Evolutionary conservation across 768 basidiomycete genomes (phyloP).

Genomic region (Phlegmacium glaucopus): DNA sequence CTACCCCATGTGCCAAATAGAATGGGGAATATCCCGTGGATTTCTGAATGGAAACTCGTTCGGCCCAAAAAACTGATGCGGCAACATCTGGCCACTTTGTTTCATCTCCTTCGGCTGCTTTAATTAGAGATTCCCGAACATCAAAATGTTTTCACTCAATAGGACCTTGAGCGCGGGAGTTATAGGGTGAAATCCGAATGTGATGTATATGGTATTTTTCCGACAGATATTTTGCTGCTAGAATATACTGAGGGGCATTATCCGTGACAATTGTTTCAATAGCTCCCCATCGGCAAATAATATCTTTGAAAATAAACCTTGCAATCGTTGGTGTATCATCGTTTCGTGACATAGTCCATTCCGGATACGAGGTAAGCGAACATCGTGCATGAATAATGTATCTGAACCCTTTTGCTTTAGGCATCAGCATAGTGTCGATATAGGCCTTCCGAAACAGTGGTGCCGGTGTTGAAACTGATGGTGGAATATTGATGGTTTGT

Average conservation of each 20-base stretch:
- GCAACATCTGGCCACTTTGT: constrained; percentile 27
- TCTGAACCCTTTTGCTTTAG: constrained; percentile 12
- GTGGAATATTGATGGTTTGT: constrained; percentile 25
- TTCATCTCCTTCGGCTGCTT: constrained; percentile 25
- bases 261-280: too few species aligned
- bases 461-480: constrained; percentile 14
- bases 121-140: constrained; percentile 26
- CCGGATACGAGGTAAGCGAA: constrained; percentile 7
- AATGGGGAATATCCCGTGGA: constrained; percentile 31
- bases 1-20: constrained; percentile 27
- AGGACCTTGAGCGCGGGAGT: constrained; percentile 36
- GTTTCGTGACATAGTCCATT: constrained; percentile 4
- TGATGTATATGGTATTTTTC: constrained; percentile 29
- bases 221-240: constrained; percentile 10
- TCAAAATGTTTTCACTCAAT: constrained; percentile 28
- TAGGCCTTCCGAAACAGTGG: constrained; percentile 28
- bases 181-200: constrained; percentile 39
- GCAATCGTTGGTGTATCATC: constrained; percentile 13
- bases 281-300: constrained; percentile 26
- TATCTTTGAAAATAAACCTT: constrained; percentile 10
- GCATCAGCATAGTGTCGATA: constrained; percentile 38
- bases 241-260: constrained; percentile 11
- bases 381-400: constrained; percentile 23
- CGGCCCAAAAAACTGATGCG: constrained; percentile 28
- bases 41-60: constrained; percentile 25